Percentiles rank a stretch among this genome's conserved stretches.
These are phyloP conservation scores for Fusarium lateritium DNA, from an alignment of 2,329 filamentous ascomycete species.

Conservation along the genomic window DNA sequence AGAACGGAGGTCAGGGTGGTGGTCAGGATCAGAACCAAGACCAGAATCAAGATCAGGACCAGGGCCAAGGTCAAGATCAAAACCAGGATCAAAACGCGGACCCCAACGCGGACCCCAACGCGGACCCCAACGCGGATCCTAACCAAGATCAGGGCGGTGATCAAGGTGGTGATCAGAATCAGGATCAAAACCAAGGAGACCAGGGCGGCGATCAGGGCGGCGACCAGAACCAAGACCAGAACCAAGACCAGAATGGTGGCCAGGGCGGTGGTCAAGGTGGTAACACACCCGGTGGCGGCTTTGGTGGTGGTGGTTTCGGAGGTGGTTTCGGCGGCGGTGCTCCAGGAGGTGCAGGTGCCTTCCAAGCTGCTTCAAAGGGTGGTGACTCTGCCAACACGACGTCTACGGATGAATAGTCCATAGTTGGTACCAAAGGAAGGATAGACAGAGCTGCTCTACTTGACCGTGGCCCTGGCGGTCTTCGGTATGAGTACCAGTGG, in stretches of 20 bases:
- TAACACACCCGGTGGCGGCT: slow-evolving; percentile 11
- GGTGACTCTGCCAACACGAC: slow-evolving; percentile 31
- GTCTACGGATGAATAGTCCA: slow-evolving; percentile 33
- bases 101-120: neutral
- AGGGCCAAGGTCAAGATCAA: slow-evolving; percentile 28
- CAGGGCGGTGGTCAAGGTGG: slow-evolving; percentile 15
- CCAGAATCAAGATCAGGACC: slow-evolving; percentile 17
- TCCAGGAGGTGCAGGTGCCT: slow-evolving; percentile 24
- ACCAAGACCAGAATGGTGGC: slow-evolving; percentile 15
- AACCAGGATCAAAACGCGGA: slow-evolving; percentile 17
- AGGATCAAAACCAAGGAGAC: neutral
- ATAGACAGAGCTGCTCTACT: slow-evolving; percentile 56
- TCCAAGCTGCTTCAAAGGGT: slow-evolving; percentile 36
- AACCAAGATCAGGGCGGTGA: slow-evolving; percentile 15
- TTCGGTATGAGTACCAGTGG: slow-evolving; percentile 64
- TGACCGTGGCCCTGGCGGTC: slow-evolving; percentile 66
- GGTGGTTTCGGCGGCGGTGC: slow-evolving; percentile 7
- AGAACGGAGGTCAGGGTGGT: slow-evolving; percentile 19
- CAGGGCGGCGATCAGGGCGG: slow-evolving; percentile 10
- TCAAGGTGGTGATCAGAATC: neutral
- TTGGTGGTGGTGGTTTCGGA: slow-evolving; percentile 2
- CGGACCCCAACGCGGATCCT: neutral
- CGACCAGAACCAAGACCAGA: slow-evolving; percentile 25
- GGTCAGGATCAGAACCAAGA: slow-evolving; percentile 20
- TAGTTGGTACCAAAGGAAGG: slow-evolving; percentile 46